Conservation (phyloP, 2,329 filamentous ascomycete species). For the Epichloe sibirici region DNA sequence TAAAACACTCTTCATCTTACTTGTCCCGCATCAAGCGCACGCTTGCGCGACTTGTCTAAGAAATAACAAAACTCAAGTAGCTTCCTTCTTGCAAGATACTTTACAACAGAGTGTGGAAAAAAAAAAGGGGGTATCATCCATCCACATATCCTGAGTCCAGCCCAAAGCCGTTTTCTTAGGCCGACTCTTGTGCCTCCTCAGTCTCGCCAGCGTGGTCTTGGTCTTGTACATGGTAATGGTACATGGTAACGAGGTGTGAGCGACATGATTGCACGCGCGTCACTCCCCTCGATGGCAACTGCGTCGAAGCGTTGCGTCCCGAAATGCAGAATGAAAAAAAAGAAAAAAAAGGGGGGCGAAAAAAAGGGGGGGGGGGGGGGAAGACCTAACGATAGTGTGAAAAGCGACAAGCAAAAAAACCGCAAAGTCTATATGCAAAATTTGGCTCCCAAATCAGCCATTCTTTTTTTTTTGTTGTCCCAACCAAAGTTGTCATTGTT, state of each 20-base stretch:
- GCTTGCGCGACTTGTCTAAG: not conserved
- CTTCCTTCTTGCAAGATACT: constrained; percentile 9
- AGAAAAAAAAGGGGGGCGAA: constrained; percentile 6
- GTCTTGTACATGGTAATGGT: constrained; percentile 17
- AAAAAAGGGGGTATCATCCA: constrained; percentile 19
- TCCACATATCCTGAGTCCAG: constrained; percentile 19
- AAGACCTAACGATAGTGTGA: not conserved
- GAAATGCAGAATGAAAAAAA: constrained; percentile 4
- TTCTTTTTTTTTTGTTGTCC: not conserved
- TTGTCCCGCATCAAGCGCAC: constrained; percentile 1
- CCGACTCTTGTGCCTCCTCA: constrained; percentile 10
- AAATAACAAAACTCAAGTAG: not conserved
- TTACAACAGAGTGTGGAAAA: constrained; percentile 13
- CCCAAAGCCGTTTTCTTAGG: constrained; percentile 14
- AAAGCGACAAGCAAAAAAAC: not conserved
- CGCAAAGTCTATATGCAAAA: not conserved
- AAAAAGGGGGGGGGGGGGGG: constrained; percentile 3
- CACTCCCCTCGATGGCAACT: not conserved
- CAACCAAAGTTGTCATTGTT: not conserved
- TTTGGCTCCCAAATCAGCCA: not conserved
- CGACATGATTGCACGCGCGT: not conserved
- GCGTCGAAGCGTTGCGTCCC: not conserved
- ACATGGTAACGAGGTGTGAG: constrained; percentile 3
- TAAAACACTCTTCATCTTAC: not conserved
- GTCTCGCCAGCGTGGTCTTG: constrained; percentile 8